Evolutionary conservation across 768 basidiomycete genomes (phyloP).

Genomic region (Leucocoprinus sp.): DNA sequence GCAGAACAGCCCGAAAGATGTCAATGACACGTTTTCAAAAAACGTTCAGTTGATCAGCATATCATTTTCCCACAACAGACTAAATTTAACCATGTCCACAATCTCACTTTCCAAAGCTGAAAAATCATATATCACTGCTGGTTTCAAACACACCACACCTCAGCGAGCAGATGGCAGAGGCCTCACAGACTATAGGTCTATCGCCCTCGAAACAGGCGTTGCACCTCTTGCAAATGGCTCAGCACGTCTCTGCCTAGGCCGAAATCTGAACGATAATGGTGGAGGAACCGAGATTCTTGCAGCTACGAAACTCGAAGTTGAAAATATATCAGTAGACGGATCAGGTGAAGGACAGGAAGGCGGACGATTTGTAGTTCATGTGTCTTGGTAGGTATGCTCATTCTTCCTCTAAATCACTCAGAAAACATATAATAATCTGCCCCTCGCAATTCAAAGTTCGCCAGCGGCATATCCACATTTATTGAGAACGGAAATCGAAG

Average conservation of each 20-base stretch:
- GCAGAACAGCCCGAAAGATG: too few relatives aligned
- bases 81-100: neutral
- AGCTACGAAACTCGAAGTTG: conserved; percentile 73
- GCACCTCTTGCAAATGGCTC: conserved; percentile 82
- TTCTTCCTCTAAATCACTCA: neutral
- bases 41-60: too few relatives aligned
- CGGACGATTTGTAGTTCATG: conserved; percentile 46
- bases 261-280: conserved; percentile 22
- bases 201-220: conserved; percentile 70
- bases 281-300: conserved; percentile 75
- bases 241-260: conserved; percentile 68
- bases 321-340: conserved; percentile 38
- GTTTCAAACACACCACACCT: conserved; percentile 49
- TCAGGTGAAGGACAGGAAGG: conserved; percentile 44
- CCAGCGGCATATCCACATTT: conserved; percentile 74
- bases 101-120: conserved; percentile 65
- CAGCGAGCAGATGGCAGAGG: conserved; percentile 73
- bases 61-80: neutral
- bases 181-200: conserved; percentile 55
- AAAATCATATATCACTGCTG: conserved; percentile 64
- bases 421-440: neutral
- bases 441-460: conserved; percentile 48
- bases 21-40: too few relatives aligned
- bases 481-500: conserved; percentile 56
- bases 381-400: conserved; percentile 59